A percentile compares a stretch with the other conserved stretches of the same genome.
These are phyloP conservation scores for Castanopsis chinensis DNA, from an alignment of 306 rosid genomes.

Conservation along the genomic window DNA sequence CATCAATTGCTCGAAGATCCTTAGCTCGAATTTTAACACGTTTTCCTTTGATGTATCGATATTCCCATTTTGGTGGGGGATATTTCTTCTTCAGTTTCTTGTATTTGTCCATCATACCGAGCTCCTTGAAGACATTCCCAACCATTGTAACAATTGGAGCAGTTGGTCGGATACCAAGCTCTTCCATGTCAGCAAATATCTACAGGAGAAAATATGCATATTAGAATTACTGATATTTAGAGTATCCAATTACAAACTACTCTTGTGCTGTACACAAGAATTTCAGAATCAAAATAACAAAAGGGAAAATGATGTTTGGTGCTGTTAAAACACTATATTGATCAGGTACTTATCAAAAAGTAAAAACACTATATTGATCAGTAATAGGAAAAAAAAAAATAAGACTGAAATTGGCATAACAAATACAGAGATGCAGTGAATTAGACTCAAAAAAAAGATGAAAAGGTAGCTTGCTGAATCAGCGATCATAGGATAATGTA, in stretches of 20 bases:
- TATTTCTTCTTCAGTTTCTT: slow-evolving; percentile 61
- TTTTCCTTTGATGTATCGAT: slow-evolving; percentile 65
- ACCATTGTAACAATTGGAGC: slow-evolving; percentile 49
- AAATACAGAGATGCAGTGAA: neutral
- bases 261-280: neutral
- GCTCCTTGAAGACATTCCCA: slow-evolving; percentile 74
- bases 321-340: neutral
- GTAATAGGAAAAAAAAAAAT: neutral
- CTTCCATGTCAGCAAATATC: slow-evolving; percentile 99
- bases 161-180: slow-evolving; percentile 73
- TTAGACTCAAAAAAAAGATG: neutral
- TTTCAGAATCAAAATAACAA: neutral
- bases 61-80: slow-evolving; percentile 77
- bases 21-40: slow-evolving; percentile 55
- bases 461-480: neutral
- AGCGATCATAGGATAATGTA: neutral
- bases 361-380: neutral
- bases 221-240: slow-evolving; percentile 13
- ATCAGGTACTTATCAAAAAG: neutral
- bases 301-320: neutral
- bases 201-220: slow-evolving; percentile 31
- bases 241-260: slow-evolving; percentile 2
- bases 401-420: neutral
- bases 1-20: slow-evolving; percentile 9
- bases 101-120: slow-evolving; percentile 77